A percentile compares a stretch with the other conserved stretches of the same genome.
Evolutionary conservation across 139 green algal species (phyloP).

Genomic region (Chlamydomonas asymmetrica): DNA sequence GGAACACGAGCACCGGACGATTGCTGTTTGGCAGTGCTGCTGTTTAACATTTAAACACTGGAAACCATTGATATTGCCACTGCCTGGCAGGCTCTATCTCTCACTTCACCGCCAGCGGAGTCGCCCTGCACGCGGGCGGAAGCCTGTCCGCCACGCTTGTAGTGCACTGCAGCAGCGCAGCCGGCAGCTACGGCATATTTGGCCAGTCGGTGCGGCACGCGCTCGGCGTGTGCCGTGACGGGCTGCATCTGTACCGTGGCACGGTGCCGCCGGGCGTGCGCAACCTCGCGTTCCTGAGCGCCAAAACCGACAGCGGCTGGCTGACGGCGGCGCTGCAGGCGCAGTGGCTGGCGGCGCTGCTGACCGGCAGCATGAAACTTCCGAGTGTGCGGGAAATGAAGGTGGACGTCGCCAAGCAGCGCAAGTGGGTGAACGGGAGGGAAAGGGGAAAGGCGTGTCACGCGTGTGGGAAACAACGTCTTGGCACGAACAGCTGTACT

Average conservation of each 20-base stretch:
- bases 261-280: conserved; percentile 25
- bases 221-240: conserved; percentile 38
- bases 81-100: neutral
- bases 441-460: neutral
- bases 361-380: conserved; percentile 10
- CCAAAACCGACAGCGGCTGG: conserved; percentile 11
- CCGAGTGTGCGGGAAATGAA: neutral
- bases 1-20: neutral
- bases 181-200: conserved; percentile 14
- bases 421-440: neutral
- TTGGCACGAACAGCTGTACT: no score
- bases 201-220: neutral
- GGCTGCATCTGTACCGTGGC: conserved; percentile 40
- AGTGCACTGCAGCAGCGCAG: conserved; percentile 14
- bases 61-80: neutral
- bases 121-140: neutral
- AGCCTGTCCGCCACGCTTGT: conserved; percentile 3
- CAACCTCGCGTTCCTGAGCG: conserved; percentile 40
- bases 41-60: neutral
- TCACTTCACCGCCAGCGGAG: neutral
- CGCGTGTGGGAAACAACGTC: neutral
- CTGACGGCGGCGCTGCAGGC: conserved; percentile 41
- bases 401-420: conserved; percentile 5
- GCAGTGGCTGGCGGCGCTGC: conserved; percentile 28
- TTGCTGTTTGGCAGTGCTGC: neutral